Base-by-base conservation (phyloP, 164 flowering plant genomes). In the Vitis rotundifolia region DNA sequence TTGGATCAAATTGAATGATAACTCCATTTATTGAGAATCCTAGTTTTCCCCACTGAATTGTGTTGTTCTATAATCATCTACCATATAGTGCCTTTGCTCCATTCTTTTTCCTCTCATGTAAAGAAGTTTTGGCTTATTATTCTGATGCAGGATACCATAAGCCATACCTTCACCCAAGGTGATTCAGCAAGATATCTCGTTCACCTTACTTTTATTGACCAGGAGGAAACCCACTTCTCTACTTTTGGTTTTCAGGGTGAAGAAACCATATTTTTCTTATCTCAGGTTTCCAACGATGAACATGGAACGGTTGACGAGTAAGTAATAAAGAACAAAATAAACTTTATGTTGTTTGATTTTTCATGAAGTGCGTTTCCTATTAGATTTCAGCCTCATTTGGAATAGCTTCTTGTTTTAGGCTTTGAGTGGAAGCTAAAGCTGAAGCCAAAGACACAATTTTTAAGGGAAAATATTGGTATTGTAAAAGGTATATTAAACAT, bases 301-400 rank as follows among this genome's bases (percentile, higher is more conserved):
- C 79, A 89, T 66, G 98, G 98, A 15, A 90, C 92, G 87, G 78
- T 94, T 66, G 75, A 87, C 0, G 83, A 91, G 98, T 91, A 88
- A 87, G 98, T 82, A 6, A 22, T 12, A 49, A 13, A 28, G 48
- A 52, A 26, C 29, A 22, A 11, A 15, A 59, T 16, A 28, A 52
- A 67, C 13, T 19, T 47, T 66, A n/a, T 68, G 50, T 67, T 29
- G 66, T 26, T 64, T 49, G 26, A 55, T 59, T 18, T 7, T 44
- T 57, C 26, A n/a, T 54, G 52, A 14, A 16, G 3, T 44, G 29
- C 22, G 9, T 60, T 67, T 28, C 47, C 61, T 49, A 26, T 12
- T 31, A 44, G 3, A 49, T 53, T 49, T 22, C 26, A 22, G 2
- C 26, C 26, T 22, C 26, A 22, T 22, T 22, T 22, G 26, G 26